These are phyloP conservation scores for Stevia rebaudiana DNA, from an alignment of 140 eudicot genomes.

Conservation along the genomic window DNA sequence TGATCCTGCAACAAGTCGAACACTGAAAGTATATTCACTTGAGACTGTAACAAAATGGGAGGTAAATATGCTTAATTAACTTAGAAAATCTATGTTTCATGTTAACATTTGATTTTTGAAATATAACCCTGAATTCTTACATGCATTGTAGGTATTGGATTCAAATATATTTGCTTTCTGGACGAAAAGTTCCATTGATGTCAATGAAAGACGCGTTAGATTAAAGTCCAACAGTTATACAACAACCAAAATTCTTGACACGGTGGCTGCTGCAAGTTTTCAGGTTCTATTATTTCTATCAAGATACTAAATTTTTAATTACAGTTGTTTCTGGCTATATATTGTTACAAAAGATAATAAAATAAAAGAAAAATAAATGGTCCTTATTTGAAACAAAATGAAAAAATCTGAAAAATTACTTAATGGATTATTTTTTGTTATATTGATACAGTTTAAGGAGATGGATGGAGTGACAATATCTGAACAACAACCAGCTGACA, in stretches of 20 bases:
- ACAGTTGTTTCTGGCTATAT: no score
- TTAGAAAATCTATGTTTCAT: neutral
- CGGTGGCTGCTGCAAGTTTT: constrained; percentile 82
- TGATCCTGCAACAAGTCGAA: constrained; percentile 66
- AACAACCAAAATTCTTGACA: constrained; percentile 68
- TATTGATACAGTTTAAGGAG: constrained; percentile 58
- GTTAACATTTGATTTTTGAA: neutral
- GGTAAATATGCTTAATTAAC: constrained; percentile 32
- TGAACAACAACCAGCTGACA: constrained; percentile 60
- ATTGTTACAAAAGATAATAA: neutral
- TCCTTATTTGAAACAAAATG: neutral
- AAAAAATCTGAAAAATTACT: neutral
- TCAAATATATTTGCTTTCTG: constrained; percentile 80
- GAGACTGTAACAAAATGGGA: constrained; percentile 74
- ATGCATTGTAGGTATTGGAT: constrained; percentile 51
- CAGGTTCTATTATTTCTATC: constrained; percentile 43
- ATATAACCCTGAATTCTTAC: neutral
- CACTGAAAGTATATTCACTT: constrained; percentile 59
- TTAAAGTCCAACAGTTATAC: constrained; percentile 80
- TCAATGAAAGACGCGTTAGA: constrained; percentile 67
- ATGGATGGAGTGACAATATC: constrained; percentile 50
- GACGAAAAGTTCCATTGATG: constrained; percentile 62
- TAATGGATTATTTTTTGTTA: constrained; percentile 8
- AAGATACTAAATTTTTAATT: no score
- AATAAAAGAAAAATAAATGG: neutral